Conservation (phyloP, 306 rosid genomes). For the Prunus davidiana region DNA sequence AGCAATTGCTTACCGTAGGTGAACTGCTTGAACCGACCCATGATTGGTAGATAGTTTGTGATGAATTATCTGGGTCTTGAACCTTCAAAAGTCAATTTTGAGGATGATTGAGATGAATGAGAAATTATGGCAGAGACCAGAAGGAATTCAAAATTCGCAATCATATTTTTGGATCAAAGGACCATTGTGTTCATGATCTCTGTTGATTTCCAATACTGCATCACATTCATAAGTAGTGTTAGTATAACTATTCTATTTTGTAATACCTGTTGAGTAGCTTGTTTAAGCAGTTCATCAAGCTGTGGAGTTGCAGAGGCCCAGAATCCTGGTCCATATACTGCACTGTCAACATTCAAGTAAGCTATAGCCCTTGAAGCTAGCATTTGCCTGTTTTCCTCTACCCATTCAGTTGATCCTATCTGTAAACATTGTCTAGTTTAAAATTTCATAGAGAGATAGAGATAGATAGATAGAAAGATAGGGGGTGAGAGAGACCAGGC, state of each 20-base stretch:
- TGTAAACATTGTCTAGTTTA: conserved; percentile 25
- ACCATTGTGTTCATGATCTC: neutral
- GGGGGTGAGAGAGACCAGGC: conserved; percentile 40
- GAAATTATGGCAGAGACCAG: neutral
- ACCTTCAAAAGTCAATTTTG: conserved; percentile 40
- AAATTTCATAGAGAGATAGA: neutral
- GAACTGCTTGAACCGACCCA: conserved; percentile 48
- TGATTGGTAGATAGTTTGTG: conserved; percentile 56
- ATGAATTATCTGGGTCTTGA: conserved; percentile 66
- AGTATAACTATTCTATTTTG: neutral
- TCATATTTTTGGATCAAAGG: neutral
- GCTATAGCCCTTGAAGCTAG: conserved; percentile 70
- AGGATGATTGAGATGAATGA: neutral
- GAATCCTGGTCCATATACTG: conserved; percentile 51
- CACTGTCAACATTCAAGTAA: conserved; percentile 65
- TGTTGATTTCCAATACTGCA: neutral
- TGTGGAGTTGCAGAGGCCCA: conserved; percentile 64
- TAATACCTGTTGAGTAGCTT: conserved; percentile 61
- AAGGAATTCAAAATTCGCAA: neutral
- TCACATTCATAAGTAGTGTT: neutral
- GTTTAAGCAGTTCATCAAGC: conserved; percentile 63
- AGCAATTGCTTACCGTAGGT: conserved; percentile 37
- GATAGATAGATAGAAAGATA: conserved; percentile 9
- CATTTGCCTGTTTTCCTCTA: conserved; percentile 71
- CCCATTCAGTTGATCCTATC: conserved; percentile 84